Conservation (phyloP, 192 early-diverging fungal genomes). For the Backusella parvicylindrica region DNA sequence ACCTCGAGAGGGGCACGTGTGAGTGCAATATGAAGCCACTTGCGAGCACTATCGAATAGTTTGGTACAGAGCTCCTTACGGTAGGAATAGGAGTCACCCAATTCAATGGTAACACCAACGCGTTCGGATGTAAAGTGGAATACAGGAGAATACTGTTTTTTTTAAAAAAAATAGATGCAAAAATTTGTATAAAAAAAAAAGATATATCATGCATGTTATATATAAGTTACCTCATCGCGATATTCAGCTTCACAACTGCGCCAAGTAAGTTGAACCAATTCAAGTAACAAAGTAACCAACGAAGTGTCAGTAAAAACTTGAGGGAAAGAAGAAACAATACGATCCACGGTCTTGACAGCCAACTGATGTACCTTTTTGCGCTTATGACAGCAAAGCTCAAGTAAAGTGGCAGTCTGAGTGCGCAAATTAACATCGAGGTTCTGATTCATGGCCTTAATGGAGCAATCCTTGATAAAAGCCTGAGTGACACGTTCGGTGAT, state of each 20-base stretch:
- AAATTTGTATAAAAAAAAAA: too few relatives aligned
- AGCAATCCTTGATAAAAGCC: slow-evolving; percentile 50
- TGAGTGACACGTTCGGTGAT: slow-evolving; percentile 63
- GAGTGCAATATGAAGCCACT: slow-evolving; percentile 65
- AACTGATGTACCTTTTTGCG: slow-evolving; percentile 64
- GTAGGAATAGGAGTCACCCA: slow-evolving; percentile 71
- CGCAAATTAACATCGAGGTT: slow-evolving; percentile 48
- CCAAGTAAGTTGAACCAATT: slow-evolving; percentile 82
- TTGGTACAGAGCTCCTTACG: slow-evolving; percentile 62
- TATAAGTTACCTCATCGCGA: slow-evolving; percentile 53
- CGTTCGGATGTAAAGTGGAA: slow-evolving; percentile 65
- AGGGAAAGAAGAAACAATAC: slow-evolving; percentile 63
- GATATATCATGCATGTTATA: too few relatives aligned
- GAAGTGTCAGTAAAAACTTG: slow-evolving; percentile 75
- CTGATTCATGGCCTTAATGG: slow-evolving; percentile 44
- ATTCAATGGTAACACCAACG: slow-evolving; percentile 60
- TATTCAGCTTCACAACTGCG: slow-evolving; percentile 72
- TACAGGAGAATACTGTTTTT: slow-evolving; percentile 58
- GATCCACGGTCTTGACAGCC: slow-evolving; percentile 59
- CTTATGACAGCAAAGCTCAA: slow-evolving; percentile 66
- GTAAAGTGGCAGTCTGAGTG: slow-evolving; percentile 57
- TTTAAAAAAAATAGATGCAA: too few relatives aligned
- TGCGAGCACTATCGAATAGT: slow-evolving; percentile 57
- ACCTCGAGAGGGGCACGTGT: slow-evolving; percentile 67
- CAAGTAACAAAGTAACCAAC: slow-evolving; percentile 69